phyloP scores from a whole-genome alignment of 2,329 filamentous ascomycete species.

The Botrytis hyacinthi region DNA sequence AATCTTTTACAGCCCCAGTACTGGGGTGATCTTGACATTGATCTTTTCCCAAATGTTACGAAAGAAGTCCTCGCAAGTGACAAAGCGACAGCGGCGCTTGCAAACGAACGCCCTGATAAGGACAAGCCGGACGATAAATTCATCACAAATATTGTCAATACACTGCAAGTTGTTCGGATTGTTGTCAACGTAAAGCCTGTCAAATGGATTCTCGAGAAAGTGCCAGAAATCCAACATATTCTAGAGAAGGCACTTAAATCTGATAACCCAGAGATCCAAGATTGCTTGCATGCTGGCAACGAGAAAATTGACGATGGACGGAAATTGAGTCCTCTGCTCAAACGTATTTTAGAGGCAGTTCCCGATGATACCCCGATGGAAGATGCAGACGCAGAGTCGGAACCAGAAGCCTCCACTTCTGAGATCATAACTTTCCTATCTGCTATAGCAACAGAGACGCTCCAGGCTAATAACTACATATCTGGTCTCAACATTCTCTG shows the following conservation, averaged over 20 bases:
- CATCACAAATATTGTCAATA: slow-evolving; percentile 86
- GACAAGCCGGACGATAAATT: slow-evolving; percentile 82
- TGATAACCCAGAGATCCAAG: slow-evolving; percentile 89
- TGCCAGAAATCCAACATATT: slow-evolving; percentile 78
- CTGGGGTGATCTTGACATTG: slow-evolving; percentile 89
- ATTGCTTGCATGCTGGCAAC: slow-evolving; percentile 77
- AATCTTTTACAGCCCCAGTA: slow-evolving; percentile 83
- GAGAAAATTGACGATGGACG: slow-evolving; percentile 67
- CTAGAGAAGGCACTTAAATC: slow-evolving; percentile 85
- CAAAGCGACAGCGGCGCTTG: slow-evolving; percentile 61
- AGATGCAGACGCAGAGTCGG: slow-evolving; percentile 79
- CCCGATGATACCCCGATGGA: slow-evolving; percentile 75
- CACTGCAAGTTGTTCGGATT: slow-evolving; percentile 86
- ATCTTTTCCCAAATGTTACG: slow-evolving; percentile 86
- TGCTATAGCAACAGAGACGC: slow-evolving; percentile 80
- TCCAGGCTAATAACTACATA: slow-evolving; percentile 77
- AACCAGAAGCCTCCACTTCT: slow-evolving; percentile 75
- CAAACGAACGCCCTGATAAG: slow-evolving; percentile 59
- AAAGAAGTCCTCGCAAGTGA: slow-evolving; percentile 83
- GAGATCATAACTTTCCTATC: slow-evolving; percentile 86
- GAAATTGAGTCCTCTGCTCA: slow-evolving; percentile 71
- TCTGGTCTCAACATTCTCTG: slow-evolving; percentile 91
- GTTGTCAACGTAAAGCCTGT: slow-evolving; percentile 84
- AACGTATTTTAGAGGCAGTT: slow-evolving; percentile 82
- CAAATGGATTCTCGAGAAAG: slow-evolving; percentile 83